A percentile compares a stretch with the other conserved stretches of the same genome.
phyloP scores from a whole-genome alignment of 2,329 filamentous ascomycete species.

The Myriosclerotinia scirpicola region DNA sequence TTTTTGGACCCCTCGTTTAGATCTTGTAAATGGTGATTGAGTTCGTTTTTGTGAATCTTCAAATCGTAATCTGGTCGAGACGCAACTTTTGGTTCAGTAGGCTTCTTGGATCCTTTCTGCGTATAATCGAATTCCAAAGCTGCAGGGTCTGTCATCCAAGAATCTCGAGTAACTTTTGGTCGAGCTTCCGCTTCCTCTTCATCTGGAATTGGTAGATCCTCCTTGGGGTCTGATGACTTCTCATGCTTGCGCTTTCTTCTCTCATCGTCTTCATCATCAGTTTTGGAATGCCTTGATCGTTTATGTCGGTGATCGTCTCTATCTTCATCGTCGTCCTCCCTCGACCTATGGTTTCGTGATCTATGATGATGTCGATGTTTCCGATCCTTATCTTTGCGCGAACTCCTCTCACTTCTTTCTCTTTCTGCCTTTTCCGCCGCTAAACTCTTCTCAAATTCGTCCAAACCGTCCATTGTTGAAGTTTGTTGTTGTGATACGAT shows the following conservation, averaged over 20 bases:
- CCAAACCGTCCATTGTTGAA: constrained; percentile 52
- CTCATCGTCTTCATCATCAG: constrained; percentile 41
- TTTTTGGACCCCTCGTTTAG: constrained; percentile 55
- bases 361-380: constrained; percentile 42
- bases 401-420: constrained; percentile 49
- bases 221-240: constrained; percentile 50
- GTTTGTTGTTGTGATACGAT: constrained; percentile 15
- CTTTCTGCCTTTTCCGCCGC: constrained; percentile 61
- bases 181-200: constrained; percentile 46
- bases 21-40: constrained; percentile 69
- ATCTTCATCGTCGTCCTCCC: constrained; percentile 35
- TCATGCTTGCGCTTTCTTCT: constrained; percentile 41
- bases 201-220: constrained; percentile 53
- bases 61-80: constrained; percentile 40
- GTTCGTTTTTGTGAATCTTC: constrained; percentile 70
- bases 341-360: constrained; percentile 35
- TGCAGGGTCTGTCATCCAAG: constrained; percentile 92
- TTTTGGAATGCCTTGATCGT: constrained; percentile 50
- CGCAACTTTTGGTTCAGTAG: constrained; percentile 45
- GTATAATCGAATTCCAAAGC: constrained; percentile 82
- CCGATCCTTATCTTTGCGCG: constrained; percentile 46
- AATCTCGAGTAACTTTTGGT: constrained; percentile 61
- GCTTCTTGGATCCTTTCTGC: constrained; percentile 57
- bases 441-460: constrained; percentile 76
- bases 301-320: constrained; percentile 60